Conservation (phyloP, 306 rosid species). For the Rosa lucieae region DNA sequence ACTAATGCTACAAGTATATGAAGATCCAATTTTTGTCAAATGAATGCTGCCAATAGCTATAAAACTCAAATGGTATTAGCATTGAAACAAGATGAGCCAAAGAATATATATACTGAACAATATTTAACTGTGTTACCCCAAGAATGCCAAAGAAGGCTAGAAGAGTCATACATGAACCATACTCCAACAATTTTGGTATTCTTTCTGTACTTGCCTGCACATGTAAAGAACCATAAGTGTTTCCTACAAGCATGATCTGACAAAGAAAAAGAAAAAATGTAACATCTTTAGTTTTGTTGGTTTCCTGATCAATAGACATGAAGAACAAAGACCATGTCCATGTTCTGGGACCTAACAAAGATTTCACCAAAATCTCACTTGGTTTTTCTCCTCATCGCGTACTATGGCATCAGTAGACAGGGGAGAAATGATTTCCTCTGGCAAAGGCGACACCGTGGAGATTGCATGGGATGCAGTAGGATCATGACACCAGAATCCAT, state of each 20-base stretch:
- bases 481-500: slow-evolving; percentile 19
- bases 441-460: slow-evolving; percentile 40
- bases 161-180: slow-evolving; percentile 44
- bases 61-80: background rate
- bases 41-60: background rate
- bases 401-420: slow-evolving; percentile 26
- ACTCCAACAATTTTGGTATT: slow-evolving; percentile 39
- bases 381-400: slow-evolving; percentile 37
- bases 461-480: slow-evolving; percentile 18
- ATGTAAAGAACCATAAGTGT: background rate
- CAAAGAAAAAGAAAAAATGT: background rate
- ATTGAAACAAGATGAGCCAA: background rate
- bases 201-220: slow-evolving; percentile 23
- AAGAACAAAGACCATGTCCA: background rate
- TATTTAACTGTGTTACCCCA: slow-evolving; percentile 37
- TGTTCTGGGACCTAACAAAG: background rate
- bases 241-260: background rate
- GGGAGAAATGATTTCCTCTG: slow-evolving; percentile 30
- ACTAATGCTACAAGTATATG: background rate
- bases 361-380: slow-evolving; percentile 41
- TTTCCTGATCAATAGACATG: background rate
- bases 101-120: background rate
- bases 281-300: background rate
- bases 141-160: slow-evolving; percentile 60
- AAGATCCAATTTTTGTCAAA: background rate